Conservation (phyloP, 768 basidiomycete species). For the Hypholoma fasciculare region DNA sequence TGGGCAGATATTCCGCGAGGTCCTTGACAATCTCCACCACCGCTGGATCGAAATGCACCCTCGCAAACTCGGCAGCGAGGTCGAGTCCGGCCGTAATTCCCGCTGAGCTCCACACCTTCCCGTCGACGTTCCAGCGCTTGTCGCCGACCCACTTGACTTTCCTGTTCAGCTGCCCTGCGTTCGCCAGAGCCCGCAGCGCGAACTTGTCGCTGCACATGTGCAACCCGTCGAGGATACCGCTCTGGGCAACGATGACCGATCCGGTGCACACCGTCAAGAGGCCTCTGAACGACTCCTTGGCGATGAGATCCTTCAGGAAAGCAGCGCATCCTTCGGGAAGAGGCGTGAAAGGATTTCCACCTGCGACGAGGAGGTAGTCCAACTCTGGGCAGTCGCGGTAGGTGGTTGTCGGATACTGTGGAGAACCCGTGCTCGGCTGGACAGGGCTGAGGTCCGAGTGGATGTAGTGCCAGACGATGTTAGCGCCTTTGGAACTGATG, state of each 20-base stretch:
- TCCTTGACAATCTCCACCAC: conserved; percentile 17
- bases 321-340: conserved; percentile 14
- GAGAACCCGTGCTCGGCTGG: conserved; percentile 18
- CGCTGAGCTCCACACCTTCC: conserved; percentile 28
- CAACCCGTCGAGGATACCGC: conserved; percentile 22
- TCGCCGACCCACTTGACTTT: conserved; percentile 27
- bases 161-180: conserved; percentile 12
- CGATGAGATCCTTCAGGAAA: conserved; percentile 18
- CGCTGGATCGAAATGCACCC: conserved; percentile 19
- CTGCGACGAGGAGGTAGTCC: conserved; percentile 27
- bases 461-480: conserved; percentile 25
- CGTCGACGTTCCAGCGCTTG: conserved; percentile 22
- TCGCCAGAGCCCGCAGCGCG: conserved; percentile 8
- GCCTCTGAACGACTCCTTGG: conserved; percentile 15
- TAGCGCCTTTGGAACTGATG: conserved; percentile 16
- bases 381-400: conserved; percentile 20
- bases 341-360: conserved; percentile 11
- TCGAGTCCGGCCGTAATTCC: conserved; percentile 27
- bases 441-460: conserved; percentile 15
- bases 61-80: conserved; percentile 25
- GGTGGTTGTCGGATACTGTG: conserved; percentile 17
- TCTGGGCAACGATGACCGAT: conserved; percentile 17
- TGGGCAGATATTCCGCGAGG: conserved; percentile 19
- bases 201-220: conserved; percentile 22
- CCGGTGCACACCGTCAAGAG: conserved; percentile 23